Percentiles rank a stretch among this genome's conserved stretches.
phyloP scores from a whole-genome alignment of 2,329 filamentous ascomycete genomes.

The Beauveria varroae region DNA sequence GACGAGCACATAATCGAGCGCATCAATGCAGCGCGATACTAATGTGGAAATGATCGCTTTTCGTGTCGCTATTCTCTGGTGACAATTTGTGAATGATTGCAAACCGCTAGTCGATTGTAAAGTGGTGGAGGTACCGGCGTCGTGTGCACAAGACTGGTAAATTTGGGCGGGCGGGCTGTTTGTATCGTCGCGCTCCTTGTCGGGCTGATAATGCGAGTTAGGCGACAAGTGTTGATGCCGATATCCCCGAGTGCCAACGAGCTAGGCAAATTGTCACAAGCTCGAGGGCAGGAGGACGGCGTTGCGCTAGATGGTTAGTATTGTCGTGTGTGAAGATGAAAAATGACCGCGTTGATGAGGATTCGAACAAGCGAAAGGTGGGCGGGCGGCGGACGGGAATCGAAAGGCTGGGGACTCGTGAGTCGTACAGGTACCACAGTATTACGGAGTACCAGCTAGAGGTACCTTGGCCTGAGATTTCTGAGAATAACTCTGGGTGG shows the following conservation, averaged over 20 bases:
- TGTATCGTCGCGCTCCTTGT: neutral
- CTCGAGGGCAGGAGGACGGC: constrained; percentile 1
- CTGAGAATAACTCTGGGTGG: neutral
- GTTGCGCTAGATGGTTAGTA: constrained; percentile 9
- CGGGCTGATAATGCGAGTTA: neutral
- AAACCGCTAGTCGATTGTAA: neutral
- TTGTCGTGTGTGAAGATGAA: constrained; percentile 5
- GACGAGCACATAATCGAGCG: constrained; percentile 9
- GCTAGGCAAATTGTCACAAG: constrained; percentile 7
- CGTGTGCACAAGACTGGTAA: constrained; percentile 1
- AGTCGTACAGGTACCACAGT: too few species aligned
- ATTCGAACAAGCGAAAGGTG: constrained; percentile 3
- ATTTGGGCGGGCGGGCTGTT: neutral
- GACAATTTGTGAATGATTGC: neutral
- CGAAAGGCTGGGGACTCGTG: constrained; percentile 1
- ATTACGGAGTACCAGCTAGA: too few species aligned
- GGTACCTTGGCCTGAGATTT: too few species aligned
- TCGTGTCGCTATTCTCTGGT: neutral
- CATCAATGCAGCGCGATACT: constrained; percentile 4
- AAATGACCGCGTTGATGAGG: neutral
- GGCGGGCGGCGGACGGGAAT: neutral
- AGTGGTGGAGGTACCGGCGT: neutral
- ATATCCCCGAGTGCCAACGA: neutral
- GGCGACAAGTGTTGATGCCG: neutral
- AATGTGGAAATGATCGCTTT: neutral